Evolutionary conservation across 164 flowering plant species (phyloP).

Genomic region (Liriodendron chinense): DNA sequence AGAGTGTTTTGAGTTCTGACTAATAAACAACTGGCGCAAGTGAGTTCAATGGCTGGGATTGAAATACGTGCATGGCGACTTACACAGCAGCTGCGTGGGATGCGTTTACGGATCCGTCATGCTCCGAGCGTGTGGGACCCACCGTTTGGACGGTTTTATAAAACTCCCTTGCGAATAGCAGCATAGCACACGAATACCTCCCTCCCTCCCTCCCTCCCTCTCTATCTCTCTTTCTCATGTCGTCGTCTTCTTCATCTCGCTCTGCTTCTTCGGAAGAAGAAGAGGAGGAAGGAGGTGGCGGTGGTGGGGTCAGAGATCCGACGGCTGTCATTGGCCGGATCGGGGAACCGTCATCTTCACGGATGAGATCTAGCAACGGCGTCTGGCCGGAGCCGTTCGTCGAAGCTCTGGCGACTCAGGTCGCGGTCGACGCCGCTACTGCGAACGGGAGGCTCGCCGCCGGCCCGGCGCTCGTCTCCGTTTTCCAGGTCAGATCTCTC

Average conservation of each 20-base stretch:
- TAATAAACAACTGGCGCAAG: background rate
- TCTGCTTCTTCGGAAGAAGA: constrained; percentile 15
- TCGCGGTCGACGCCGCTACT: constrained; percentile 60
- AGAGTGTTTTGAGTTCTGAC: background rate
- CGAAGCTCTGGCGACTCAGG: constrained; percentile 65
- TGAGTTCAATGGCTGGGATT: background rate
- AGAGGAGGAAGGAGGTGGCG: background rate
- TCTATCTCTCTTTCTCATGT: background rate
- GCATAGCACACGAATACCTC: background rate
- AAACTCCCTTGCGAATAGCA: background rate
- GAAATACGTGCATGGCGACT: background rate
- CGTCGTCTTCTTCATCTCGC: constrained; percentile 33
- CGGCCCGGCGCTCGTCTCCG: constrained; percentile 51
- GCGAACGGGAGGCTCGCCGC: constrained; percentile 55
- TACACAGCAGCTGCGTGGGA: background rate
- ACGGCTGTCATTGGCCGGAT: constrained; percentile 12
- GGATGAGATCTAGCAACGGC: constrained; percentile 42
- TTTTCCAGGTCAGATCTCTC: constrained; percentile 56
- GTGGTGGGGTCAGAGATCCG: background rate
- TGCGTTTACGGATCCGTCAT: background rate
- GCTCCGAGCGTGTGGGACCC: background rate
- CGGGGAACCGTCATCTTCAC: constrained; percentile 51
- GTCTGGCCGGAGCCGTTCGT: constrained; percentile 87
- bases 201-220: background rate
- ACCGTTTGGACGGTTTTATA: background rate